phyloP scores from a whole-genome alignment of 2,329 filamentous ascomycete genomes.

The Aplosporella prunicola region DNA sequence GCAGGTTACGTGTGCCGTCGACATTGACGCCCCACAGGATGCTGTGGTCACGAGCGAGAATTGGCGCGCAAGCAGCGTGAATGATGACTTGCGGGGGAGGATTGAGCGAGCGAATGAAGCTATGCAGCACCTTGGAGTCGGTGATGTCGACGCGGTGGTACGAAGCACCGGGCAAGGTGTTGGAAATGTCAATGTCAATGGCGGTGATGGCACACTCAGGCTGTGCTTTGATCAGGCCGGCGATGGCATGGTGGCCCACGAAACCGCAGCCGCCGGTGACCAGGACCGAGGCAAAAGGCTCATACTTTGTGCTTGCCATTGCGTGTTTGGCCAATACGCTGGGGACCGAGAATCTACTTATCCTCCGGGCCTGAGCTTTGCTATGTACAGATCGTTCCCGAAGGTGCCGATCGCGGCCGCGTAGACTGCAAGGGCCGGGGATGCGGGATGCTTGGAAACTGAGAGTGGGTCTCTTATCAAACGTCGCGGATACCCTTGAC shows the following conservation, averaged over 20 bases:
- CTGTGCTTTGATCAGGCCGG: slow-evolving; percentile 7
- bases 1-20: slow-evolving; percentile 8
- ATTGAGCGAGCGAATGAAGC: slow-evolving; percentile 9
- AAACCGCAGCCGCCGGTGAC: slow-evolving; percentile 14
- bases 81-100: slow-evolving; percentile 12
- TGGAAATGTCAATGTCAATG: slow-evolving; percentile 12
- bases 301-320: background rate
- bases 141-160: slow-evolving; percentile 13
- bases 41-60: background rate
- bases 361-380: no score
- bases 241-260: slow-evolving; percentile 12
- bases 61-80: slow-evolving; percentile 10
- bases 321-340: no score
- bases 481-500: no score
- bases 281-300: slow-evolving; percentile 12
- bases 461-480: no score
- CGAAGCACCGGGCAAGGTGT: slow-evolving; percentile 6
- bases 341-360: no score
- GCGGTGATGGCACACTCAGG: slow-evolving; percentile 10
- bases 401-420: no score
- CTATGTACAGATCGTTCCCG: no score
- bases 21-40: slow-evolving; percentile 12
- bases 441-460: no score
- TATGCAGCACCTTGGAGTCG: slow-evolving; percentile 2
- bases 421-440: no score